A percentile compares a stretch with the other conserved stretches of the same genome.
phyloP scores from a whole-genome alignment of 495 filamentous ascomycete genomes.

The Collariella sp. region DNA sequence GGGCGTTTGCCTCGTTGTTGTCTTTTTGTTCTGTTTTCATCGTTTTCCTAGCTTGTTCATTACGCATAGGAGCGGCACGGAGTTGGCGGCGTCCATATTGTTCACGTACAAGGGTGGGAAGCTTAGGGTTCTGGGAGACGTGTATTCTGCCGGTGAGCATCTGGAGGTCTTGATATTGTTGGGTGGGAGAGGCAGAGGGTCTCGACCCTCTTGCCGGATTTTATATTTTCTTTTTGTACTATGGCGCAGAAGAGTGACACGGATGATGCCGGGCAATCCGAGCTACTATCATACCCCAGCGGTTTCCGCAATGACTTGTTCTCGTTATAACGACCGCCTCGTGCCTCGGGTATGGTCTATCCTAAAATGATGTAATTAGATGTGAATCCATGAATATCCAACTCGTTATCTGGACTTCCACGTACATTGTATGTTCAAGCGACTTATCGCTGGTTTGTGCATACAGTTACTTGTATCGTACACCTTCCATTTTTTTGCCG shows the following conservation, averaged over 20 bases:
- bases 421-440: background rate
- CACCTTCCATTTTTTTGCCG: too few species aligned
- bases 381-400: slow-evolving; percentile 1
- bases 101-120: slow-evolving; percentile 24
- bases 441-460: background rate
- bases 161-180: slow-evolving; percentile 3
- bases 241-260: slow-evolving; percentile 5
- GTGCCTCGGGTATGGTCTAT: background rate
- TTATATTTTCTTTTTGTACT: slow-evolving; percentile 21
- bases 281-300: slow-evolving; percentile 6
- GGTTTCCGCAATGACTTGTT: slow-evolving; percentile 3
- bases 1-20: background rate
- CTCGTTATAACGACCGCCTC: background rate
- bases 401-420: background rate
- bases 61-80: slow-evolving; percentile 30
- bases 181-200: background rate
- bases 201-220: background rate
- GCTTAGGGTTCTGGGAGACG: slow-evolving; percentile 5
- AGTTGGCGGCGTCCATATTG: slow-evolving; percentile 37
- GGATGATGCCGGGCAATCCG: background rate
- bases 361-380: slow-evolving; percentile 26
- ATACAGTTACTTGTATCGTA: too few species aligned
- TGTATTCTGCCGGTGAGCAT: slow-evolving; percentile 17
- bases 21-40: slow-evolving; percentile 1
- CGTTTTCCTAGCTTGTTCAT: slow-evolving; percentile 24